These are phyloP conservation scores for Suhomyces yuchorum DNA, from an alignment of 1,139 yeast species.

Conservation along the genomic window DNA sequence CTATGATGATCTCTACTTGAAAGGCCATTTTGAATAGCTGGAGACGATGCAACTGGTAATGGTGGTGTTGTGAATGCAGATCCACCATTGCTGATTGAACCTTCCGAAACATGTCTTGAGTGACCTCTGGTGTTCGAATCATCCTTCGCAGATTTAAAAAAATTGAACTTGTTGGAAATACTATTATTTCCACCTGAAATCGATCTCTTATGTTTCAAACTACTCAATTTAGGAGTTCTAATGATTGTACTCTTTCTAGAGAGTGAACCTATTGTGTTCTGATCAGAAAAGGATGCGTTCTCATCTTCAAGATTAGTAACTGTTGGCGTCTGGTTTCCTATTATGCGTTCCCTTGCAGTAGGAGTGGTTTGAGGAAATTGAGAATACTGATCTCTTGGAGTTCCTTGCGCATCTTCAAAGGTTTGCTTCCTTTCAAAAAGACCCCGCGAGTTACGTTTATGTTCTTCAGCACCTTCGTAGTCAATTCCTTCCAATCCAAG, in stretches of 20 bases:
- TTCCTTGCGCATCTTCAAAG: conserved; percentile 7
- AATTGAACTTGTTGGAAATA: conserved; percentile 32
- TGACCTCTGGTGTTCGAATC: conserved; percentile 26
- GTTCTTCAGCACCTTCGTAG: conserved; percentile 19
- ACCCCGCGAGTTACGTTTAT: conserved; percentile 8
- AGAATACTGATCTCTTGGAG: conserved; percentile 14
- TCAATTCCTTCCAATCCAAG: conserved; percentile 40
- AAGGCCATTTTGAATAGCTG: conserved; percentile 15
- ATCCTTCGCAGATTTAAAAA: conserved; percentile 34
- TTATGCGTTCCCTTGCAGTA: conserved; percentile 10
- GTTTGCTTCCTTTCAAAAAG: conserved; percentile 8
- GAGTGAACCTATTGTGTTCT: conserved; percentile 14
- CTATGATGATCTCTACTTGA: conserved; percentile 33
- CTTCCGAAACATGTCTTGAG: conserved; percentile 46
- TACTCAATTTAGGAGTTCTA: conserved; percentile 33
- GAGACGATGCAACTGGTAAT: conserved; percentile 31
- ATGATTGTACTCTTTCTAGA: conserved; percentile 34
- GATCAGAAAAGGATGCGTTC: conserved; percentile 6
- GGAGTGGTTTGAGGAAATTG: conserved; percentile 9
- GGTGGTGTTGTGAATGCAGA: conserved; percentile 51
- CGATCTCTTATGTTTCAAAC: conserved; percentile 46
- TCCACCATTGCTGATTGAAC: conserved; percentile 35
- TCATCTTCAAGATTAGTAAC: conserved; percentile 42
- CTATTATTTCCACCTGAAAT: conserved; percentile 39
- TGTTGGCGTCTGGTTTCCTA: conserved; percentile 30